Percentiles rank a stretch among this genome's conserved stretches.
These are phyloP conservation scores for Lithospermum erythrorhizon DNA, from an alignment of 257 asterid genomes.

Conservation along the genomic window DNA sequence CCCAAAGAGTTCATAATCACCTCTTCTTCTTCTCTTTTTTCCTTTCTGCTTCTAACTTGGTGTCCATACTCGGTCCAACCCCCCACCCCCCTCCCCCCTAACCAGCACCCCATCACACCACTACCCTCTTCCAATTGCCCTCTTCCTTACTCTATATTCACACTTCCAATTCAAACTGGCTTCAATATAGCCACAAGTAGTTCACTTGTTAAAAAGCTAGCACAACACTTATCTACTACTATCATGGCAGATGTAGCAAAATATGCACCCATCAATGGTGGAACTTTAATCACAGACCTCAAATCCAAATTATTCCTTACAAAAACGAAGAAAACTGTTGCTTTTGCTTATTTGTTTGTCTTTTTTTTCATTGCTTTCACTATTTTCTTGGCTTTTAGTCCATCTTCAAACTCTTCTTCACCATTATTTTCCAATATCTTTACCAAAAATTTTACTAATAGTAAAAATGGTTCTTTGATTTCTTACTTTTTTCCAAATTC, in stretches of 20 bases:
- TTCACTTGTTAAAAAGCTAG: no score
- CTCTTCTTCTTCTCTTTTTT: no score
- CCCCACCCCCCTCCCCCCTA: no score
- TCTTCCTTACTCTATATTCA: no score
- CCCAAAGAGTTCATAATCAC: no score
- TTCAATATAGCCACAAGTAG: no score
- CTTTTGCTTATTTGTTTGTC: constrained; percentile 37
- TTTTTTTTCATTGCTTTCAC: constrained; percentile 57
- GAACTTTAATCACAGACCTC: constrained; percentile 39
- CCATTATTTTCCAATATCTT: constrained; percentile 46
- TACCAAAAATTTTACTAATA: constrained; percentile 1
- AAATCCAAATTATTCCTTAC: constrained; percentile 34
- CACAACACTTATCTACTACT: no score
- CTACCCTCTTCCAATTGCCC: no score
- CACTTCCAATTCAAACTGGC: no score
- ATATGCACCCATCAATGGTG: constrained; percentile 44
- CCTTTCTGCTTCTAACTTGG: no score
- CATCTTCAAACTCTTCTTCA: constrained; percentile 57
- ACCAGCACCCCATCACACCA: no score
- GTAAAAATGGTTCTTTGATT: constrained; percentile 5
- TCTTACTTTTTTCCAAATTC: constrained; percentile 42
- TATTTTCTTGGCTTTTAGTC: constrained; percentile 58
- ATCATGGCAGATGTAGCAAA: constrained; percentile 53
- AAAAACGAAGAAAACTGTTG: constrained; percentile 31
- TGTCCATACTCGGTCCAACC: no score